A percentile compares a stretch with the other conserved stretches of the same genome.
These are phyloP conservation scores for Alternaria tenuissima DNA, from an alignment of 2,329 filamentous ascomycete genomes.

Conservation along the genomic window DNA sequence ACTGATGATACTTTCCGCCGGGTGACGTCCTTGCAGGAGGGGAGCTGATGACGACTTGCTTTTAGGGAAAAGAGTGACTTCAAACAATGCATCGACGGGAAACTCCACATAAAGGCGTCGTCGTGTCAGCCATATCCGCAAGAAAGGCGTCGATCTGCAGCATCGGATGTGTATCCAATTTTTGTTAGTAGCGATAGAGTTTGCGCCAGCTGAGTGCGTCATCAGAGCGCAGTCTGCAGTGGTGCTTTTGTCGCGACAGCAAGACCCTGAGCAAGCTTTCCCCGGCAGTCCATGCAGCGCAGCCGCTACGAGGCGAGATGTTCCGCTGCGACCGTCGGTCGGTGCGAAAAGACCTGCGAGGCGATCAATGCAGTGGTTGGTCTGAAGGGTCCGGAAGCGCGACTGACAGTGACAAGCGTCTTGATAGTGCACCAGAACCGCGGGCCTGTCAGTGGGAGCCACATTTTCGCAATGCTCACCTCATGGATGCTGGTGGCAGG, in stretches of 20 bases:
- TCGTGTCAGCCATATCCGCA: constrained; percentile 45
- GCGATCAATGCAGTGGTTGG: constrained; percentile 33
- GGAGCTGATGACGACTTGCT: constrained; percentile 22
- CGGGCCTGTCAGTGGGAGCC: constrained; percentile 46
- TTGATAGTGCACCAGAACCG: constrained; percentile 33
- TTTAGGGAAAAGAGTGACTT: constrained; percentile 14
- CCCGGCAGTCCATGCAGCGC: constrained; percentile 18
- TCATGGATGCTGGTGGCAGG: constrained; percentile 18
- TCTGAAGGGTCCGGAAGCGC: constrained; percentile 35
- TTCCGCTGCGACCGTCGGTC: constrained; percentile 26
- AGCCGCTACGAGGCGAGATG: constrained; percentile 20
- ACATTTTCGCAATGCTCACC: constrained; percentile 38
- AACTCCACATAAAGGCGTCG: constrained; percentile 25
- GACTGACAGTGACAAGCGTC: constrained; percentile 46
- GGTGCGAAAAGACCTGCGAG: constrained; percentile 24
- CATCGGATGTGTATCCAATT: constrained; percentile 26
- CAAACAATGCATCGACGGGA: constrained; percentile 16
- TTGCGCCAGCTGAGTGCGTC: constrained; percentile 19
- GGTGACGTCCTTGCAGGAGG: constrained; percentile 19
- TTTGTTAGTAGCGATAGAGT: constrained; percentile 17
- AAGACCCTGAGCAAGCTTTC: constrained; percentile 29
- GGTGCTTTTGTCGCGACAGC: constrained; percentile 22
- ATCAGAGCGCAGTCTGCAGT: constrained; percentile 12
- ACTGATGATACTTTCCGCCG: constrained; percentile 27
- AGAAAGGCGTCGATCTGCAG: constrained; percentile 41